Evolutionary conservation across 1,284 basidiomycete genomes (phyloP).

Genomic region (Cerrena zonata): DNA sequence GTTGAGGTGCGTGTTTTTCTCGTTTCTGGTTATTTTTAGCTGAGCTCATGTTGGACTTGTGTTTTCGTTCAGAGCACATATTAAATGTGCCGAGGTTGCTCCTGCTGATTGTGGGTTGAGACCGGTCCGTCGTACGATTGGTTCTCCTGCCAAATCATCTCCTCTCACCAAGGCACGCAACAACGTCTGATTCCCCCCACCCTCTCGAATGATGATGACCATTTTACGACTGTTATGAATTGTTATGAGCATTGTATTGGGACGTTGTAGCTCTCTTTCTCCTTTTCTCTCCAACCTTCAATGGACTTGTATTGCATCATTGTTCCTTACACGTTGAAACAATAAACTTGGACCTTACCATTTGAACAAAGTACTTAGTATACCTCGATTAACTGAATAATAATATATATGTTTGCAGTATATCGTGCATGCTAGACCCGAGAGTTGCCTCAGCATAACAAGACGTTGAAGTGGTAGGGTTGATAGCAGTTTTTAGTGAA

Average conservation of each 20-base stretch:
- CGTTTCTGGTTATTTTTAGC: background rate
- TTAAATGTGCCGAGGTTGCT: conserved; percentile 78
- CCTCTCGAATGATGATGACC: too few relatives aligned
- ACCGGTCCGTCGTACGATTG: conserved; percentile 19
- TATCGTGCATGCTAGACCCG: too few relatives aligned
- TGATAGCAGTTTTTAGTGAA: too few relatives aligned
- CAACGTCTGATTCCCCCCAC: background rate
- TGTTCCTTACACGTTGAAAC: background rate
- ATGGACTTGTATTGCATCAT: background rate
- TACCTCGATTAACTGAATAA: background rate
- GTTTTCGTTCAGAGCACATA: conserved; percentile 53
- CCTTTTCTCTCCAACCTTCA: background rate
- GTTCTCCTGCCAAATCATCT: conserved; percentile 6
- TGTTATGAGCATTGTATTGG: background rate
- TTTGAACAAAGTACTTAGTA: background rate
- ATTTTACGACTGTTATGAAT: background rate
- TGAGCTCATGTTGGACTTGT: conserved; percentile 2
- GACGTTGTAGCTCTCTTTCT: background rate
- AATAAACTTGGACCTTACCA: background rate
- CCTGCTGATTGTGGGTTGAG: conserved; percentile 69
- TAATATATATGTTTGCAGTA: background rate
- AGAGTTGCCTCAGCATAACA: too few relatives aligned
- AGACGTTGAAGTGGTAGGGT: too few relatives aligned
- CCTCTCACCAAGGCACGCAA: conserved; percentile 10
- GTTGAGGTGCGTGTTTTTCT: conserved; percentile 43